These are phyloP conservation scores for Haberlea rhodopensis DNA, from an alignment of 257 asterid genomes.

Conservation along the genomic window DNA sequence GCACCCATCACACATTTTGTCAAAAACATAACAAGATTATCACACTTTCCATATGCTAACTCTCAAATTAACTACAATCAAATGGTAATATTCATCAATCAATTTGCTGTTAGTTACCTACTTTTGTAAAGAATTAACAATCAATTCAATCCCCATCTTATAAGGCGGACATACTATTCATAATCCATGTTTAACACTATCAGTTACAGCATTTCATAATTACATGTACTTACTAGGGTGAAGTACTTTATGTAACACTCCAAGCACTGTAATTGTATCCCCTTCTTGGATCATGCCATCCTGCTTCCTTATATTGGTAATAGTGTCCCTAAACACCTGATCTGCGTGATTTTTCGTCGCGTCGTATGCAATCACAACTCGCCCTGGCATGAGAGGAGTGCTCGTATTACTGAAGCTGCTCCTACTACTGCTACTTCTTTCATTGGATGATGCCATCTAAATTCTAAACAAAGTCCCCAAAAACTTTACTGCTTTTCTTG, in stretches of 20 bases:
- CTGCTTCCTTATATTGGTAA: slow-evolving; percentile 32
- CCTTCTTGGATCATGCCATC: slow-evolving; percentile 45
- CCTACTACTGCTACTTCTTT: slow-evolving; percentile 25
- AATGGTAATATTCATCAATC: too few relatives aligned
- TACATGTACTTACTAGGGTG: slow-evolving; percentile 62
- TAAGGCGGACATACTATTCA: background rate
- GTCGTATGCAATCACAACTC: slow-evolving; percentile 56
- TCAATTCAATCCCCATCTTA: background rate
- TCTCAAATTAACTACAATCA: too few relatives aligned
- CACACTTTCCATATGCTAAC: too few relatives aligned
- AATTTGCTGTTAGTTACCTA: too few relatives aligned
- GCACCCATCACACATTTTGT: too few relatives aligned
- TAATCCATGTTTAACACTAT: background rate
- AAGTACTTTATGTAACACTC: slow-evolving; percentile 48
- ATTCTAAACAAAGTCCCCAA: background rate
- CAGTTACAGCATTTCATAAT: background rate
- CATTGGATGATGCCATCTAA: slow-evolving; percentile 36
- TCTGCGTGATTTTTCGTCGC: slow-evolving; percentile 47
- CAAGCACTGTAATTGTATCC: slow-evolving; percentile 54
- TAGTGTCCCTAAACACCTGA: slow-evolving; percentile 37
- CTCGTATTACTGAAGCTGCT: background rate
- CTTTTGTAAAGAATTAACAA: too few relatives aligned
- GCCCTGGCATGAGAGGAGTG: slow-evolving; percentile 40
- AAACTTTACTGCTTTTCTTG: background rate
- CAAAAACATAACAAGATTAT: too few relatives aligned